Percentiles rank a stretch among this genome's conserved stretches.
Evolutionary conservation across 495 filamentous ascomycete genomes (phyloP).

Genomic region (Penicillium cinerascens): DNA sequence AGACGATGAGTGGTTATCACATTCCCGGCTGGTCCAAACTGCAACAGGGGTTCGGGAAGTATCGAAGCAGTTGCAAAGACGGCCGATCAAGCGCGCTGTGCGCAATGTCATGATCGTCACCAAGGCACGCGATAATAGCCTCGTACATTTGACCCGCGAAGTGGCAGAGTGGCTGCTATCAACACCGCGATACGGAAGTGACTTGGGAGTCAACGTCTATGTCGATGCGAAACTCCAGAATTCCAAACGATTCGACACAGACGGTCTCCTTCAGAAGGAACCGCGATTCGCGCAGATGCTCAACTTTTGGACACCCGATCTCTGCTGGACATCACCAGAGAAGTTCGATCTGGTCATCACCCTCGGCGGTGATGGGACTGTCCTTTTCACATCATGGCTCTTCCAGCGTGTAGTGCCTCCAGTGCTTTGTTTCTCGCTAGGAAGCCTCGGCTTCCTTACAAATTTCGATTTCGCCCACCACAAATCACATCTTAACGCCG

Average conservation of each 20-base stretch:
- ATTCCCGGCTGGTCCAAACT: slow-evolving; percentile 89
- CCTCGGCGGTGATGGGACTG: slow-evolving; percentile 88
- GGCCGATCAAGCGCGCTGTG: slow-evolving; percentile 83
- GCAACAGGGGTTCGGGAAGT: slow-evolving; percentile 93
- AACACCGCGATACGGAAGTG: slow-evolving; percentile 76
- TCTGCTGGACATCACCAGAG: slow-evolving; percentile 86
- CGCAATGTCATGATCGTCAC: slow-evolving; percentile 94
- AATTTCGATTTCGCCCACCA: slow-evolving; percentile 86
- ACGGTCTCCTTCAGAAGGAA: slow-evolving; percentile 65
- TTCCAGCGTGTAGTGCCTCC: slow-evolving; percentile 93
- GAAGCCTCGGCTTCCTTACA: slow-evolving; percentile 87
- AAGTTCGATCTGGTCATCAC: slow-evolving; percentile 92
- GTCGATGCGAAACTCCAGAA: slow-evolving; percentile 87
- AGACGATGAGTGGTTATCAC: slow-evolving; percentile 85
- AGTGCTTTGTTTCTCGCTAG: slow-evolving; percentile 82
- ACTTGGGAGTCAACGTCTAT: slow-evolving; percentile 84
- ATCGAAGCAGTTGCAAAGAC: slow-evolving; percentile 84
- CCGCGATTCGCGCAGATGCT: slow-evolving; percentile 73
- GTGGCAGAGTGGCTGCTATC: slow-evolving; percentile 80
- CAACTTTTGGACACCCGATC: slow-evolving; percentile 88
- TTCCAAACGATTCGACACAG: slow-evolving; percentile 81
- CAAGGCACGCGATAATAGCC: slow-evolving; percentile 86
- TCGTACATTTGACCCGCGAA: slow-evolving; percentile 82
- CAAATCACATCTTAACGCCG: slow-evolving; percentile 71
- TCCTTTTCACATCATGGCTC: slow-evolving; percentile 88